phyloP scores from a whole-genome alignment of 2,329 filamentous ascomycete genomes.

The Diplodia seriata region DNA sequence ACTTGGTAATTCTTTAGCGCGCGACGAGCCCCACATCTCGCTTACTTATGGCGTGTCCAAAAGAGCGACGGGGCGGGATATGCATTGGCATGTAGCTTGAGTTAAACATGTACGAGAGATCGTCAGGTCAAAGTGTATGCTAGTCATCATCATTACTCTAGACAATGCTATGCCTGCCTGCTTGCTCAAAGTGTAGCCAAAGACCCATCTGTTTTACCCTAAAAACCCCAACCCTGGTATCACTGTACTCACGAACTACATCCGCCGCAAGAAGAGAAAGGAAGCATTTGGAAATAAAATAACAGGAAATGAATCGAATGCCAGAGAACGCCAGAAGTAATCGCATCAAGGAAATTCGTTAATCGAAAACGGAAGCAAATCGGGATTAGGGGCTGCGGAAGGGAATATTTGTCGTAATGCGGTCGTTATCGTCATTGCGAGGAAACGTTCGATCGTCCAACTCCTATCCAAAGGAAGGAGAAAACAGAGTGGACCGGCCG shows the following conservation, averaged over 20 bases:
- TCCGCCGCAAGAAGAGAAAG: slow-evolving; percentile 15
- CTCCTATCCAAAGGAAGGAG: slow-evolving; percentile 4
- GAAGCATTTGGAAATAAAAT: background rate
- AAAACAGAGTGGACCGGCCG: background rate
- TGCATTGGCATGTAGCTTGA: background rate
- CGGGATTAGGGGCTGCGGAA: background rate
- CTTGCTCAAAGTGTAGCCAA: background rate
- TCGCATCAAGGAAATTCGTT: slow-evolving; percentile 23
- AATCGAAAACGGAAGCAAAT: background rate
- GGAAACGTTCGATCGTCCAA: slow-evolving; percentile 16
- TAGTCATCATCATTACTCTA: slow-evolving; percentile 21
- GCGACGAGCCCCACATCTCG: background rate
- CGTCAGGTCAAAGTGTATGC: slow-evolving; percentile 6
- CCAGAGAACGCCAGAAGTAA: background rate
- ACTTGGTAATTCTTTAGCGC: background rate
- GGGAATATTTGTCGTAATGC: slow-evolving; percentile 3
- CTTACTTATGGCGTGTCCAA: background rate
- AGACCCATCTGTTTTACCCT: slow-evolving; percentile 14
- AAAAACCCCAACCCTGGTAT: slow-evolving; percentile 15
- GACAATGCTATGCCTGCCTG: background rate
- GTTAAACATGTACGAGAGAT: background rate
- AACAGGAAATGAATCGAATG: background rate
- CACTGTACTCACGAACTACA: slow-evolving; percentile 26
- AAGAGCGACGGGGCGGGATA: background rate
- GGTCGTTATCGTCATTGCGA: slow-evolving; percentile 19